Conservation (phyloP, 164 flowering plant species). For the Vitis rotundifolia region DNA sequence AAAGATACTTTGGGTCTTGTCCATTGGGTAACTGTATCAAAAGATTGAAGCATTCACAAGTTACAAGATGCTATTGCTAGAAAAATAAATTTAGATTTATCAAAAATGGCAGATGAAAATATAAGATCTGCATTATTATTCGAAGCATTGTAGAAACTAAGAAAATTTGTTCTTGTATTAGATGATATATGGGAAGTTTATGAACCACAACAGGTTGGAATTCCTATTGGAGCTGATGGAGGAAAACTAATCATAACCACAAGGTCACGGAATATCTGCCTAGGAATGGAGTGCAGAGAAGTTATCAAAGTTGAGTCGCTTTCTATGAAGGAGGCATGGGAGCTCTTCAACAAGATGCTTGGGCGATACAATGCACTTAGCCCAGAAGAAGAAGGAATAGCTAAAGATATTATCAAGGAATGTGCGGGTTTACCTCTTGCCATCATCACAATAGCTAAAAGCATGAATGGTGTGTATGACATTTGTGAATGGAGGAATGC, state of each 20-base stretch:
- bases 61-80: constrained; percentile 11
- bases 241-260: constrained; percentile 24
- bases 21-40: constrained; percentile 6
- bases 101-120: background rate
- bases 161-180: constrained; percentile 3
- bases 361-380: too few species aligned
- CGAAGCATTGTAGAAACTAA: background rate
- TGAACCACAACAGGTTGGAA: constrained; percentile 1
- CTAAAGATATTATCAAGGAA: constrained; percentile 9
- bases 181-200: constrained; percentile 14
- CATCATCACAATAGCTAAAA: constrained; percentile 13
- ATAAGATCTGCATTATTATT: background rate
- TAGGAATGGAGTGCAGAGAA: constrained; percentile 14
- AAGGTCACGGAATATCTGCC: constrained; percentile 16
- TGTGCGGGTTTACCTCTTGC: constrained; percentile 30
- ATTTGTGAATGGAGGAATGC: constrained; percentile 23
- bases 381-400: background rate
- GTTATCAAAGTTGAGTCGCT: constrained; percentile 5
- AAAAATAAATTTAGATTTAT: background rate
- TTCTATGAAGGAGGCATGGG: background rate
- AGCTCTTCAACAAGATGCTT: background rate
- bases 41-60: background rate
- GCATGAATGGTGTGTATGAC: constrained; percentile 15
- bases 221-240: background rate
- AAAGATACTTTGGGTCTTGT: background rate